Evolutionary conservation across 1,284 basidiomycete species (phyloP).

Genomic region (Ustilago crameri): DNA sequence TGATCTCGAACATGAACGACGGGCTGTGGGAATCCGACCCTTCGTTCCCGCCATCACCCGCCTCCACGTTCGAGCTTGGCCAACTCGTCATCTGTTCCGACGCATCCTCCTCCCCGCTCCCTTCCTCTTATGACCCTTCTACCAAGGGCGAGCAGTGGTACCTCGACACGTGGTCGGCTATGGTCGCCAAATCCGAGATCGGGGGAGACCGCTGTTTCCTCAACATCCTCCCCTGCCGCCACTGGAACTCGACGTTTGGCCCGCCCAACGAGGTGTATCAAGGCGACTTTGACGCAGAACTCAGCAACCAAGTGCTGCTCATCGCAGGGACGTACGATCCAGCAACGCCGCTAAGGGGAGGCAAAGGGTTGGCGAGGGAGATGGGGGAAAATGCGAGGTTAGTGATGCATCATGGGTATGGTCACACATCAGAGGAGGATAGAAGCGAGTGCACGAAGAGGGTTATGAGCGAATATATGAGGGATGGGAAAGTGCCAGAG

Average conservation of each 20-base stretch:
- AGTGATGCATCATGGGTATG: conserved; percentile 35
- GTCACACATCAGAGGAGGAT: conserved; percentile 37
- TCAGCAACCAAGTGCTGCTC: conserved; percentile 31
- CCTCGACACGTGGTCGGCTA: conserved; percentile 23
- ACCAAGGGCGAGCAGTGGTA: conserved; percentile 35
- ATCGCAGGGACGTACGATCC: conserved; percentile 46
- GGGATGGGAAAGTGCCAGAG: conserved; percentile 27
- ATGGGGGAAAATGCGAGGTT: conserved; percentile 46
- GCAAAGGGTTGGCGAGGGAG: conserved; percentile 17
- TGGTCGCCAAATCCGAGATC: conserved; percentile 35
- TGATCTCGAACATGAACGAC: conserved; percentile 23
- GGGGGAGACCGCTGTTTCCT: conserved; percentile 39
- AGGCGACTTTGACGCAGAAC: conserved; percentile 22
- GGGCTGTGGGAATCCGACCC: conserved; percentile 46
- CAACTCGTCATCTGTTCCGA: conserved; percentile 46
- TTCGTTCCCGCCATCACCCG: neutral
- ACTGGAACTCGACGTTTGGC: conserved; percentile 28
- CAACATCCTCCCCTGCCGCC: conserved; percentile 46
- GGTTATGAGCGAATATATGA: conserved; percentile 26
- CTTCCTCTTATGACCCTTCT: conserved; percentile 6
- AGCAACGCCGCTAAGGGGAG: conserved; percentile 43
- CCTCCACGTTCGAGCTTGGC: conserved; percentile 26
- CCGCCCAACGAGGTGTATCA: conserved; percentile 39
- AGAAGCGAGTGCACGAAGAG: conserved; percentile 29
- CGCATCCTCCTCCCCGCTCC: conserved; percentile 27